Base-by-base conservation (phyloP, 2,329 filamentous ascomycete genomes). In the Neocatenulostroma microsporum region DNA sequence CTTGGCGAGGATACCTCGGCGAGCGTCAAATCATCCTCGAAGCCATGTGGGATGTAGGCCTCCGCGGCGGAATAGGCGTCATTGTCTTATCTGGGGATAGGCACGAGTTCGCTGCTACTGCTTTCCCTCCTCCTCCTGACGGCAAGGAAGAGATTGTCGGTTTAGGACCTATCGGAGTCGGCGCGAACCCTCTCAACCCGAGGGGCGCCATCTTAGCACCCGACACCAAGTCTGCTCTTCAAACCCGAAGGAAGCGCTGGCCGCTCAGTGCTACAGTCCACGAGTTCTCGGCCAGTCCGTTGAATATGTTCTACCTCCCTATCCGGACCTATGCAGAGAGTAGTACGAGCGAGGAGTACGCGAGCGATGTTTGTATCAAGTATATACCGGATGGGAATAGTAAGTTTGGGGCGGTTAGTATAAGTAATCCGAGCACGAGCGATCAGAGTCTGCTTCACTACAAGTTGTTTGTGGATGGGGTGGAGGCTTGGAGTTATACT, bases 61-160 rank as follows among this genome's bases (percentile, higher is more conserved):
- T 75, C 10, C 40, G 46, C 7, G 74, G 76, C 4, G 83, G 84
- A 5, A 68, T 82, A 5, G 84, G 88, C 17, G 80, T 96, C 6
- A 78, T 96, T 5, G 69, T 96, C 10, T 69, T 98, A 9, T 91
- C 83, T 12, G 91, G 91, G 1, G 91, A 98, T 55, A 73, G 91
- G n/a, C 91, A 98, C 56, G 91, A 98, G 60, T 96, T 96, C 60
- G 91, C 84, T 2, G 88, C 89, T 0, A 96, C 89, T 0, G 78
- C 80, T 0, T 80, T 80, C 51, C 75, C 75, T 7, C 72, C 74
- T 11, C 63, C 70, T 44, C 68, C 49, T 35, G 70, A 66, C 45
- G 75, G 76, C 32, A 74, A 61, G 37, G 57, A 54, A 35, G 53
- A 56, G 34, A 46, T 55, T 25, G 40, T 54, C 28, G 51, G 51